Evolutionary conservation across 169 alveolate genomes (phyloP).

Genomic region (Plasmodium sp.): DNA sequence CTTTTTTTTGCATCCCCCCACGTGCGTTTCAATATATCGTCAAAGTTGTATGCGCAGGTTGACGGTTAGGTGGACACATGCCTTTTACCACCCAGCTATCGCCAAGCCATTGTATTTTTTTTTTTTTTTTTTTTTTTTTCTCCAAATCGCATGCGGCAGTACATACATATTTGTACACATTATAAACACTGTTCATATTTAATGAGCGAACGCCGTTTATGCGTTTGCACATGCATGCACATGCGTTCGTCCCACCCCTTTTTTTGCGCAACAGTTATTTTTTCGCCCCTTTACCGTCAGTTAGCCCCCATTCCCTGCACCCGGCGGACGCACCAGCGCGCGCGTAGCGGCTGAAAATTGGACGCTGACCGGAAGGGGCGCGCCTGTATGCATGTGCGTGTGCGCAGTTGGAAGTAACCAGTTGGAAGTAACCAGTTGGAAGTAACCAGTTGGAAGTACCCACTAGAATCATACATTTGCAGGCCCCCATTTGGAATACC

Average conservation of each 20-base stretch:
- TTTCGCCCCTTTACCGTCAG: background rate
- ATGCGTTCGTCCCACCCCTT: background rate
- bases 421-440: no score
- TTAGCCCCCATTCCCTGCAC: background rate
- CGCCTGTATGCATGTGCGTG: background rate
- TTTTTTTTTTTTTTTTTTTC: no score
- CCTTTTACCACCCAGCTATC: background rate
- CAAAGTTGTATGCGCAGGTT: background rate
- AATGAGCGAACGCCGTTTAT: background rate
- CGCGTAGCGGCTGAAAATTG: background rate
- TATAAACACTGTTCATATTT: background rate
- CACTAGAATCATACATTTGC: no score
- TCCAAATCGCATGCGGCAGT: background rate
- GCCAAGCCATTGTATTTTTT: background rate
- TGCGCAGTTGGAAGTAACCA: background rate
- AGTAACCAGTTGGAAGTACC: no score
- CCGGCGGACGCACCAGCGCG: background rate
- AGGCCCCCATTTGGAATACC: no score
- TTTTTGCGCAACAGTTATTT: background rate
- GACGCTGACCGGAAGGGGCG: background rate
- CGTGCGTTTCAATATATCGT: background rate
- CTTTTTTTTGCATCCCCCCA: background rate
- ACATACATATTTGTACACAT: background rate
- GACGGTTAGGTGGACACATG: background rate
- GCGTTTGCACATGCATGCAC: background rate